phyloP scores from a whole-genome alignment of 176 grass and related monocot species.

The Oryza glumipatula region DNA sequence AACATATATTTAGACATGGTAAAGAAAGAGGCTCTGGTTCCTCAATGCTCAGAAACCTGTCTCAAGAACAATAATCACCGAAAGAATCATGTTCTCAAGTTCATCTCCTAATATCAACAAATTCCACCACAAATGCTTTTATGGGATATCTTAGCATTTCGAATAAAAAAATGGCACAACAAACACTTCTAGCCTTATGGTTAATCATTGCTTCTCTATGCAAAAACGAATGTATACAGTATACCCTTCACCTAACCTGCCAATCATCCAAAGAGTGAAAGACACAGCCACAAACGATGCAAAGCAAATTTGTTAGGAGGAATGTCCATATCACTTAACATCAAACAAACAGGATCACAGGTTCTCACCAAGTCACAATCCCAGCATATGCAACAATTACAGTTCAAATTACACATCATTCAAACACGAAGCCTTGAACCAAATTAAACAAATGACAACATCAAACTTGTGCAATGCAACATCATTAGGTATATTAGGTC shows the following conservation, averaged over 20 bases:
- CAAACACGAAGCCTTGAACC: not conserved
- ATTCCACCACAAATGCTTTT: constrained; percentile 11
- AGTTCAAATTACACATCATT: constrained; percentile 1
- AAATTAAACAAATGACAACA: constrained; percentile 18
- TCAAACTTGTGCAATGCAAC: not conserved
- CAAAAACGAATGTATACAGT: constrained; percentile 3
- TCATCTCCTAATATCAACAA: constrained; percentile 11
- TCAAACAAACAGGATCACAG: constrained; percentile 16
- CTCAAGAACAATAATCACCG: not conserved
- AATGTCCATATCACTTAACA: constrained; percentile 25
- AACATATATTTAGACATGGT: constrained; percentile 14
- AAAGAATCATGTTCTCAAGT: not conserved
- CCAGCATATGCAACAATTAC: constrained; percentile 27
- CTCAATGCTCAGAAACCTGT: not conserved
- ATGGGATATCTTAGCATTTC: not conserved
- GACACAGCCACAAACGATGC: constrained; percentile 36
- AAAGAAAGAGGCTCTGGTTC: not conserved
- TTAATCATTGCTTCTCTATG: constrained; percentile 44
- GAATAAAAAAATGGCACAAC: constrained; percentile 19
- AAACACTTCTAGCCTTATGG: constrained; percentile 19
- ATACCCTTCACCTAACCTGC: constrained; percentile 49
- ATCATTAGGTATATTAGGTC: not conserved
- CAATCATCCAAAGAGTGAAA: constrained; percentile 29
- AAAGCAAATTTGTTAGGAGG: constrained; percentile 40
- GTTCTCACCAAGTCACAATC: constrained; percentile 16